Base-by-base conservation (phyloP, 2,329 filamentous ascomycete genomes). In the Sarocladium brachiariae region DNA sequence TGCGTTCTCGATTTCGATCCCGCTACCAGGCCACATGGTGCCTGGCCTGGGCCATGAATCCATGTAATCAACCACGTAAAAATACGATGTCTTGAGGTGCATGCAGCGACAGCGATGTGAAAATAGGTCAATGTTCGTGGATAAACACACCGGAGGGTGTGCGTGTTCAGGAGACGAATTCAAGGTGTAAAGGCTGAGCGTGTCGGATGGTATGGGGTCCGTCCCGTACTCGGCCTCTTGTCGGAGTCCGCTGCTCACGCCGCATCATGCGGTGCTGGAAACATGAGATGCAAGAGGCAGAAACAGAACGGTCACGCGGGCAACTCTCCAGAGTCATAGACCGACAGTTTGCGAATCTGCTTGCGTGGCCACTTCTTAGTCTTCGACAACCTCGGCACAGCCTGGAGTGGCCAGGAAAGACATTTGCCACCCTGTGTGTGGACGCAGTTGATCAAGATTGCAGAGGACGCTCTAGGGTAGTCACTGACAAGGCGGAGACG, bases 1-100 rank as follows among this genome's bases (percentile, higher is more conserved):
- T 7, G 30, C 23, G 39, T 45, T 45, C 39, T 45, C 39, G 39
- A 45, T 45, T 45, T 45, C 23, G 23, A 45, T 45, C 39, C 11
- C 21, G 39, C 23, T 45, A 27, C n/a, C n/a, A n/a, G 39, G 11
- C 39, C 21, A 9, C 6, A 4, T n/a, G 4, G 39, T 45, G 21
- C 21, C 39, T 27, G 39, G 39, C 39, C 39, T 45, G 39, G 39
- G 30, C 39, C 39, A 23, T 16, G 27, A 31, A 35, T 10, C 14
- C 33, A n/a, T n/a, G n/a, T n/a, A n/a, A n/a, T n/a, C n/a, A n/a
- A n/a, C n/a, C n/a, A n/a, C n/a, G n/a, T n/a, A n/a, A n/a, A n/a
- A n/a, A n/a, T n/a, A n/a, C n/a, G n/a, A n/a, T n/a, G n/a, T n/a
- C n/a, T n/a, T n/a, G n/a, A n/a, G n/a, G n/a, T n/a, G n/a, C n/a